Conservation (phyloP, 768 basidiomycete genomes). For the Piloderma croceum region DNA sequence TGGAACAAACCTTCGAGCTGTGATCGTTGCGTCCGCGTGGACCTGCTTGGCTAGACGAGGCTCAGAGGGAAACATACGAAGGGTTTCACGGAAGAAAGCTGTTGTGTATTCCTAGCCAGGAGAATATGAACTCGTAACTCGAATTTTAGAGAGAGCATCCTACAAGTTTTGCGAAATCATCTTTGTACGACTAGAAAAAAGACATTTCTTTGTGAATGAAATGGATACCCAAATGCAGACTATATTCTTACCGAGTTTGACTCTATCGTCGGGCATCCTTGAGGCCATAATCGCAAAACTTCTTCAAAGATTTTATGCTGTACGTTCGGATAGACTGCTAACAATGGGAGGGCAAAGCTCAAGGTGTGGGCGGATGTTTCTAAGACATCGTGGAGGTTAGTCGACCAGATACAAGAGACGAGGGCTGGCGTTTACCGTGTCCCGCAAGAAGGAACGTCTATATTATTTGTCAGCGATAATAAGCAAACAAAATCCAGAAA, state of each 20-base stretch:
- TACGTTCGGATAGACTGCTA: slow-evolving; percentile 46
- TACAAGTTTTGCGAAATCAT: slow-evolving; percentile 34
- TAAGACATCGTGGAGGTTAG: slow-evolving; percentile 10
- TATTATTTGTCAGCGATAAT: background rate
- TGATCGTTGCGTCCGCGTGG: slow-evolving; percentile 29
- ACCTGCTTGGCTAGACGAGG: slow-evolving; percentile 33
- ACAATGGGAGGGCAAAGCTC: slow-evolving; percentile 35
- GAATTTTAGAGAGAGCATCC: slow-evolving; percentile 1
- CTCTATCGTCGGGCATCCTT: slow-evolving; percentile 22
- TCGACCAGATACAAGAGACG: background rate
- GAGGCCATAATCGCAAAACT: slow-evolving; percentile 34
- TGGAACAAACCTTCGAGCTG: slow-evolving; percentile 28
- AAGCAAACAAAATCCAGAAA: background rate
- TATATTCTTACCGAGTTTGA: slow-evolving; percentile 23
- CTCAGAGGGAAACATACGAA: slow-evolving; percentile 38
- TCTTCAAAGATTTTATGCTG: slow-evolving; percentile 45
- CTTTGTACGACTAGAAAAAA: slow-evolving; percentile 34
- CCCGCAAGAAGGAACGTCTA: slow-evolving; percentile 47
- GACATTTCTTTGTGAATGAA: too few species aligned
- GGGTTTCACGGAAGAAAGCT: slow-evolving; percentile 41
- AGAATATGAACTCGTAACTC: background rate
- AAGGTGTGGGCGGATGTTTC: slow-evolving; percentile 46
- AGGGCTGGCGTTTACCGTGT: slow-evolving; percentile 30
- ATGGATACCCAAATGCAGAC: too few species aligned
- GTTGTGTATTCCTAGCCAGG: slow-evolving; percentile 34